A percentile compares a stretch with the other conserved stretches of the same genome.
These are phyloP conservation scores for Cyberlindnera mississippiensis DNA, from an alignment of 805 yeast species.

Conservation along the genomic window DNA sequence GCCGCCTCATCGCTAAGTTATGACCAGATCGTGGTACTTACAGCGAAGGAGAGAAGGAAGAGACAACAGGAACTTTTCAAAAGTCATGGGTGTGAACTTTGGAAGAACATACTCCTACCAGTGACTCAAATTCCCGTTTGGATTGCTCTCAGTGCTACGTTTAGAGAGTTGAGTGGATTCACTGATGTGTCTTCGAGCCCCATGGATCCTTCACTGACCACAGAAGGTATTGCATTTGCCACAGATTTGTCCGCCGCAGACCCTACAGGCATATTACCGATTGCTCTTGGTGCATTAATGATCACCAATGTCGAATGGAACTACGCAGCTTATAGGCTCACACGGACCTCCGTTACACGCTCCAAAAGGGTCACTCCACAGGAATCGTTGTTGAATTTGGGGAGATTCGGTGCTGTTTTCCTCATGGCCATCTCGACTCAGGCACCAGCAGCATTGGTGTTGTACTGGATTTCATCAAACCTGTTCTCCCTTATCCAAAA, in stretches of 20 bases:
- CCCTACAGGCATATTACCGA: constrained; percentile 62
- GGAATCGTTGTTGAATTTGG: constrained; percentile 62
- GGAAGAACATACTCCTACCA: constrained; percentile 78
- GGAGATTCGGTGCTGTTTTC: constrained; percentile 72
- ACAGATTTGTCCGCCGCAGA: constrained; percentile 57
- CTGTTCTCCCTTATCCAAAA: constrained; percentile 74
- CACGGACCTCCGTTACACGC: constrained; percentile 35
- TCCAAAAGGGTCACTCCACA: constrained; percentile 51
- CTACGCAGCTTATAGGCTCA: constrained; percentile 51
- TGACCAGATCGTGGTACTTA: constrained; percentile 71
- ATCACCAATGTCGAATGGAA: constrained; percentile 83
- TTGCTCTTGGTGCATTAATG: constrained; percentile 65
- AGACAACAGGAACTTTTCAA: constrained; percentile 71
- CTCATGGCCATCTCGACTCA: constrained; percentile 82
- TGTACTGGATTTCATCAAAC: constrained; percentile 93
- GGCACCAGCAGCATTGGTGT: constrained; percentile 75
- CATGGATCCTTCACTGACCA: constrained; percentile 45
- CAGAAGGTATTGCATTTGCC: constrained; percentile 60
- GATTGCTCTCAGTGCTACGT: constrained; percentile 71
- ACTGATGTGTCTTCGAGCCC: constrained; percentile 35
- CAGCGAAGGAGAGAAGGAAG: constrained; percentile 73
- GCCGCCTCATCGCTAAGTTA: constrained; percentile 46
- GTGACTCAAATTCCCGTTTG: constrained; percentile 83
- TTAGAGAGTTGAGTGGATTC: constrained; percentile 68
- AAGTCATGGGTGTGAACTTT: constrained; percentile 63